Percentiles rank a stretch among this genome's conserved stretches.
Evolutionary conservation across 441 rosid species (phyloP).

Genomic region (Pelargonium australe): DNA sequence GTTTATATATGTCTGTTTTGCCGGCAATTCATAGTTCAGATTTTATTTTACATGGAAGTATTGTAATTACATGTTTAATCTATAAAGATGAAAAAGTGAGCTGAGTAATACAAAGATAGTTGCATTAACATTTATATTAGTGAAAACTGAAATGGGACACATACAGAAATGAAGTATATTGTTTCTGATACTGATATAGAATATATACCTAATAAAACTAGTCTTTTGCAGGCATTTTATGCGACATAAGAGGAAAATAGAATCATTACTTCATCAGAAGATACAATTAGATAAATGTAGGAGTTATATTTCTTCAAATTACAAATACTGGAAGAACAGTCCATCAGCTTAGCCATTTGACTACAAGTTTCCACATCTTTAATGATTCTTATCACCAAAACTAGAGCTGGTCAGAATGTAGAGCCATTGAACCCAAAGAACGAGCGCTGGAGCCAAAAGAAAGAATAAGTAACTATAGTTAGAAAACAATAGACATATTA

Average conservation of each 20-base stretch:
- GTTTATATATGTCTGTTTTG: too few relatives aligned
- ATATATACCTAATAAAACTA: too few relatives aligned
- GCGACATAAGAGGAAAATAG: background rate
- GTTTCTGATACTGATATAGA: background rate
- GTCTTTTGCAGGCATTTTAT: too few relatives aligned
- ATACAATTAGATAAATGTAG: background rate
- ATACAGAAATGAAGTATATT: too few relatives aligned
- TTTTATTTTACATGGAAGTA: too few relatives aligned
- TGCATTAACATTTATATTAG: too few relatives aligned
- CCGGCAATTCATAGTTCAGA: too few relatives aligned
- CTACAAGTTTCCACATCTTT: background rate
- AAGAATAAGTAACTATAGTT: background rate
- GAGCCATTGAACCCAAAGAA: slow-evolving; percentile 79
- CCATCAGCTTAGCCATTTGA: background rate
- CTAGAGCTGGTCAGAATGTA: slow-evolving; percentile 46
- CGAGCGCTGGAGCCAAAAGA: slow-evolving; percentile 42
- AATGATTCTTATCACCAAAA: background rate
- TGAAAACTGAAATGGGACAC: too few relatives aligned
- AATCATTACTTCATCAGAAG: background rate
- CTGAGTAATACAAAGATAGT: too few relatives aligned
- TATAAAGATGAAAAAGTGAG: too few relatives aligned
- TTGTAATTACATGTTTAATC: too few relatives aligned
- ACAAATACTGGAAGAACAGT: background rate
- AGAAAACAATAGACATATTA: background rate
- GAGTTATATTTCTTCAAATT: background rate